Evolutionary conservation across 768 basidiomycete species (phyloP).

Genomic region (Hericium coralloides): DNA sequence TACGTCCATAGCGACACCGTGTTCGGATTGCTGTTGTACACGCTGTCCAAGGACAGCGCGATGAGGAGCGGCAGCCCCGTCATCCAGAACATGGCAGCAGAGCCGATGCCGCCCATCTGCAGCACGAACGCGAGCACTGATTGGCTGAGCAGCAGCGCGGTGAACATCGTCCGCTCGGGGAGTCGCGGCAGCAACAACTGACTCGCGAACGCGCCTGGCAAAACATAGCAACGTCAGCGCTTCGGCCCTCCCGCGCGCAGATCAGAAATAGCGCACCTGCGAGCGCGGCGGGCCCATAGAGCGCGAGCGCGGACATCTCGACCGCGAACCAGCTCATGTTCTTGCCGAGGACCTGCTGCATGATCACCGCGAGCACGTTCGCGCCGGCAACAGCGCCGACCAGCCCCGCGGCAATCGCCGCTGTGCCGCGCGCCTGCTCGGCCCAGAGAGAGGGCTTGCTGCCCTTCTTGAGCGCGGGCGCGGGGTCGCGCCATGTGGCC

Average conservation of each 20-base stretch:
- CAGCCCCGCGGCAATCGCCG: conserved; percentile 42
- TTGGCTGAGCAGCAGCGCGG: conserved; percentile 53
- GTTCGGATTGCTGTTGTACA: conserved; percentile 24
- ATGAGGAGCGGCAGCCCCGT: conserved; percentile 46
- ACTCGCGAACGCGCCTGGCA: conserved; percentile 50
- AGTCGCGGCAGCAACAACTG: conserved; percentile 49
- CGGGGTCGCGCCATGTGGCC: conserved; percentile 26
- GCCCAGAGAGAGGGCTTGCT: conserved; percentile 25
- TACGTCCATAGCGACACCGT: conserved; percentile 54
- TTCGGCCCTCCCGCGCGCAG: neutral
- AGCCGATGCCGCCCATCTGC: conserved; percentile 66
- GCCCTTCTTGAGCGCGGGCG: conserved; percentile 26
- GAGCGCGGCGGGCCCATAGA: conserved; percentile 72
- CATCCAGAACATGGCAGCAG: conserved; percentile 68
- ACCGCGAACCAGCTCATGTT: conserved; percentile 82
- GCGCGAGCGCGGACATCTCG: conserved; percentile 49
- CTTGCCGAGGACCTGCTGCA: conserved; percentile 52
- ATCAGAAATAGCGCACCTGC: conserved; percentile 40
- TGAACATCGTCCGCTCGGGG: conserved; percentile 54
- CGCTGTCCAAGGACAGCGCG: conserved; percentile 44
- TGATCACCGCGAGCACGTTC: conserved; percentile 63
- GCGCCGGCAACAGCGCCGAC: conserved; percentile 52
- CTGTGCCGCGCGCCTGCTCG: conserved; percentile 34
- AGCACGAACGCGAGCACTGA: conserved; percentile 42
- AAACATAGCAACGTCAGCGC: neutral